Percentiles rank a stretch among this genome's conserved stretches.
Evolutionary conservation across 2,329 filamentous ascomycete species (phyloP).

Genomic region (Parasarocladium wereldwijsianum): DNA sequence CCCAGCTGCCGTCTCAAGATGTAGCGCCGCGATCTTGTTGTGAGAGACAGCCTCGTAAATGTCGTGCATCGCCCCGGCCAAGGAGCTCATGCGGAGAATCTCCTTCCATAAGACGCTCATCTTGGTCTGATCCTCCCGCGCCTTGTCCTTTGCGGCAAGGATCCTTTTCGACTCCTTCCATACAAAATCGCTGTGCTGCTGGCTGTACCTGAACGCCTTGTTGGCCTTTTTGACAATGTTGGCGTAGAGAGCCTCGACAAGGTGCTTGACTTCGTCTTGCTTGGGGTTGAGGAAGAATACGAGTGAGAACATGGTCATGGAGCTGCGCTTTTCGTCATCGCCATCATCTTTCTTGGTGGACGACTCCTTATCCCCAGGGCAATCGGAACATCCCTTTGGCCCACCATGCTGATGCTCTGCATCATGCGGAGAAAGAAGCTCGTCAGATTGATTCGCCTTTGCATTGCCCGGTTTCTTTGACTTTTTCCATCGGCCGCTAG

Average conservation of each 20-base stretch:
- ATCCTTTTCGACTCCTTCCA: conserved; percentile 83
- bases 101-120: conserved; percentile 56
- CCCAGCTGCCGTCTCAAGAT: conserved; percentile 50
- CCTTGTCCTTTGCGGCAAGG: conserved; percentile 66
- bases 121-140: conserved; percentile 50
- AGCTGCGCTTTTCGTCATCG: conserved; percentile 45
- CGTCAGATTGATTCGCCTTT: conserved; percentile 19
- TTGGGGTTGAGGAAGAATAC: conserved; percentile 82
- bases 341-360: conserved; percentile 30
- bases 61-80: conserved; percentile 71
- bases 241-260: conserved; percentile 66
- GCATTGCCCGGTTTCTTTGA: conserved; percentile 35
- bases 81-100: conserved; percentile 56
- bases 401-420: conserved; percentile 9
- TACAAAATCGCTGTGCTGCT: conserved; percentile 79
- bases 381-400: conserved; percentile 6
- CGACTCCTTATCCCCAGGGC: conserved; percentile 15
- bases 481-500: conserved; percentile 66
- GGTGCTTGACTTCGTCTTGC: conserved; percentile 57
- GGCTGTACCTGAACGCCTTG: conserved; percentile 83
- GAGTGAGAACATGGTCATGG: conserved; percentile 95
- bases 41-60: conserved; percentile 69
- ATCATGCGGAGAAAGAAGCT: conserved; percentile 14
- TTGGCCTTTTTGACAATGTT: conserved; percentile 87
- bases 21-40: conserved; percentile 74